Conservation (phyloP, 768 basidiomycete species). For the Pisolithus sp. region DNA sequence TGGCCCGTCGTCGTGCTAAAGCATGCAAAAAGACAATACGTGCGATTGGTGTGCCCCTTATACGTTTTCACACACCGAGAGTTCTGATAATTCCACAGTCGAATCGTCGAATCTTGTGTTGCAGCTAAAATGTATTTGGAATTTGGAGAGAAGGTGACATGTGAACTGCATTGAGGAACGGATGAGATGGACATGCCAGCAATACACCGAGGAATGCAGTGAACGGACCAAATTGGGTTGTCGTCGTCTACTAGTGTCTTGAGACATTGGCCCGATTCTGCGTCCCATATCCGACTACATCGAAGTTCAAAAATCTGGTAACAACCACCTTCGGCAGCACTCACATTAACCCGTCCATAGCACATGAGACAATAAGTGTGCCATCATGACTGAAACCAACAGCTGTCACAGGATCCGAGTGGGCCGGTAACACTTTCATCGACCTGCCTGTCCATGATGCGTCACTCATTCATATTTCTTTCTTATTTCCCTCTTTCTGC, state of each 20-base stretch:
- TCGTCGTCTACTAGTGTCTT: constrained; percentile 97
- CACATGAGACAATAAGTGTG: constrained; percentile 88
- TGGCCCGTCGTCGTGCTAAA: constrained; percentile 54
- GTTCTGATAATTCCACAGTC: constrained; percentile 90
- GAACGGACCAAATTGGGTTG: constrained; percentile 78
- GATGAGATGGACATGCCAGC: constrained; percentile 9
- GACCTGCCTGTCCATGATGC: constrained; percentile 52
- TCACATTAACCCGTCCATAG: constrained; percentile 96
- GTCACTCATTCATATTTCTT: neutral
- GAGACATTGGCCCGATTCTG: constrained; percentile 93
- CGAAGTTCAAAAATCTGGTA: neutral
- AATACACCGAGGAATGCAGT: constrained; percentile 1
- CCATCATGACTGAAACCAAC: constrained; percentile 94
- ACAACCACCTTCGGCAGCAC: constrained; percentile 19
- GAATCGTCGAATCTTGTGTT: constrained; percentile 91
- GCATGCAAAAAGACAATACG: constrained; percentile 70
- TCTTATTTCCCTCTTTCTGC: no score
- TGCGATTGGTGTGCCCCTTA: constrained; percentile 78
- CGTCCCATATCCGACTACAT: constrained; percentile 91
- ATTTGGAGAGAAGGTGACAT: constrained; percentile 89
- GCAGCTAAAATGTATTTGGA: constrained; percentile 84
- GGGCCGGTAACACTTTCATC: constrained; percentile 87
- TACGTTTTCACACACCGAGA: constrained; percentile 92
- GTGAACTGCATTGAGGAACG: constrained; percentile 46
- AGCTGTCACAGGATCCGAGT: constrained; percentile 94